These are phyloP conservation scores for Ganoderma resinaceum DNA, from an alignment of 1,284 basidiomycete species.

Conservation along the genomic window DNA sequence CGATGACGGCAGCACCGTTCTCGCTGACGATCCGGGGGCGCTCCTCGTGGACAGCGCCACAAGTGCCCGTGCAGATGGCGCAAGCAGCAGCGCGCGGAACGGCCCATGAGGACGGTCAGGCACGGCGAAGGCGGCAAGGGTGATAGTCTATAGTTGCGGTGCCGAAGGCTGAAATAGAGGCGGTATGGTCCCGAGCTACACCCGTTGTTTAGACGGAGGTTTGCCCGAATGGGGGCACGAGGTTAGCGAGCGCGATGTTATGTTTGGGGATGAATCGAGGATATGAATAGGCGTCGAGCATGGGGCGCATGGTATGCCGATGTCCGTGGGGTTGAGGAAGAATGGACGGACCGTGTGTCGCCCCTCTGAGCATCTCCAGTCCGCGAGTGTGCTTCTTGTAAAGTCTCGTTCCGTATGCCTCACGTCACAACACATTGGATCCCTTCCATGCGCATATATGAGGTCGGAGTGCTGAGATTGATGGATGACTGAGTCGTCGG, in stretches of 20 bases:
- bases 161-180: slow-evolving; percentile 6
- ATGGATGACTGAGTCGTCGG: no score
- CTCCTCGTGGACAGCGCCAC: neutral
- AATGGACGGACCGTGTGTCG: neutral
- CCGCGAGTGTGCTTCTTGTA: neutral
- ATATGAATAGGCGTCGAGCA: neutral
- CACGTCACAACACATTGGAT: no score
- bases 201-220: slow-evolving; percentile 14
- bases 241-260: neutral
- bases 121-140: neutral
- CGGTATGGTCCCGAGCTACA: slow-evolving; percentile 10
- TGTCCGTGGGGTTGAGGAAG: neutral
- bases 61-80: neutral
- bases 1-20: neutral
- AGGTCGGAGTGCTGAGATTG: no score
- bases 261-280: neutral
- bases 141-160: slow-evolving; percentile 1
- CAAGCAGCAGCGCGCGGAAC: neutral
- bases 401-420: neutral
- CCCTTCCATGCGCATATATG: no score
- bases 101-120: neutral
- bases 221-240: slow-evolving; percentile 5
- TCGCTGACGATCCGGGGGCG: no score
- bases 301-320: neutral
- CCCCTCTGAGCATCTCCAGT: neutral